Evolutionary conservation across 225 moss, liverwort and hornwort genomes (phyloP).

Genomic region (Marchantia polymorpha): DNA sequence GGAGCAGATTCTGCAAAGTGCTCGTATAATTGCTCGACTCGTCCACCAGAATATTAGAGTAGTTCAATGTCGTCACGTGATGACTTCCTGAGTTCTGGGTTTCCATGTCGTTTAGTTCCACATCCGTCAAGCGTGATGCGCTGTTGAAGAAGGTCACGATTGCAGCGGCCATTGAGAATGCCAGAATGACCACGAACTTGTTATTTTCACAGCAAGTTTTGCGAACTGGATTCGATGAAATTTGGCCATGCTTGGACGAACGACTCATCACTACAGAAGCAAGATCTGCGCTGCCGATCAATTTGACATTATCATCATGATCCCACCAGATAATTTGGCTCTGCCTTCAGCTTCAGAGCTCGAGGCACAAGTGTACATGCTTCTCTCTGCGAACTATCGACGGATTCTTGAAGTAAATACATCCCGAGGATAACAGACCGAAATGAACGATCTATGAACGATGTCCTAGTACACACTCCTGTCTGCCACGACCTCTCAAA

Average conservation of each 20-base stretch:
- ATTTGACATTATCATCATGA: neutral
- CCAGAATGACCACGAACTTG: neutral
- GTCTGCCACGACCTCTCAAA: neutral
- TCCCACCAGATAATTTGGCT: neutral
- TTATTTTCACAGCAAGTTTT: neutral
- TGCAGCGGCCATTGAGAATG: neutral
- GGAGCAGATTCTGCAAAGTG: constrained; percentile 18
- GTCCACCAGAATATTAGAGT: neutral
- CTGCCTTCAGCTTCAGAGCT: neutral
- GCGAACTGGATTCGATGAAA: neutral
- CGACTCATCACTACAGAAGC: neutral
- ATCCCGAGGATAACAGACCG: no score
- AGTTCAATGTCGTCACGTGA: neutral
- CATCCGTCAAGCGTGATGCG: neutral
- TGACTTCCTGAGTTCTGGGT: neutral
- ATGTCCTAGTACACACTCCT: neutral
- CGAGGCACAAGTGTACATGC: neutral
- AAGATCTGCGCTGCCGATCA: neutral
- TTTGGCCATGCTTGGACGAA: neutral
- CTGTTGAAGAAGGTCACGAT: neutral
- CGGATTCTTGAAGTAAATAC: no score
- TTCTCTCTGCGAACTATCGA: no score
- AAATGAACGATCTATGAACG: neutral
- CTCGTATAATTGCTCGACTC: neutral
- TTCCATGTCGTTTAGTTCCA: neutral